Evolutionary conservation across 2,329 filamentous ascomycete genomes (phyloP).

Genomic region (Fusarium scirpi): DNA sequence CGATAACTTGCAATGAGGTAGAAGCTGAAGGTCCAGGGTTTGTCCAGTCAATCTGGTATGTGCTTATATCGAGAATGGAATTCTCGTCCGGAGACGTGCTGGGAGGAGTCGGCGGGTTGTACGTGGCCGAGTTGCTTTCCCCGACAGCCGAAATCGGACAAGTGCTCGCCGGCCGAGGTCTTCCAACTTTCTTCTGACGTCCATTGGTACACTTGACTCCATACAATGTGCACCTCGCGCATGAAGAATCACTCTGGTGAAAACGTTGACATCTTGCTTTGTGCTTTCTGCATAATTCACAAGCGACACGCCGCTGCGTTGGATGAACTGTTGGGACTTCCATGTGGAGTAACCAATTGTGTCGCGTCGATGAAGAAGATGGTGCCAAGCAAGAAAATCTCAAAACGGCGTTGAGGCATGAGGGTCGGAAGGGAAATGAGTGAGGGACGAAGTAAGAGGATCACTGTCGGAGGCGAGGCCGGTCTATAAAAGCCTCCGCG

Average conservation of each 20-base stretch:
- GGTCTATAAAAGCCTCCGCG: not conserved
- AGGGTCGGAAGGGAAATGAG: not conserved
- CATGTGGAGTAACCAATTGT: not conserved
- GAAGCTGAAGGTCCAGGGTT: not conserved
- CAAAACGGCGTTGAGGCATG: not conserved
- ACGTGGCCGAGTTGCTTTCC: not conserved
- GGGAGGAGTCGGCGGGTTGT: not conserved
- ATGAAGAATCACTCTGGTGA: not conserved
- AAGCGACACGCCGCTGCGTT: not conserved
- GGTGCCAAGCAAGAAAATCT: not conserved
- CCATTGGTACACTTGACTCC: not conserved
- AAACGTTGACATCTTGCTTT: not conserved
- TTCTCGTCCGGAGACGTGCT: rapidly evolving
- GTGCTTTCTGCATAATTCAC: not conserved
- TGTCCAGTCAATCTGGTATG: not conserved
- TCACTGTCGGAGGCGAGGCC: not conserved
- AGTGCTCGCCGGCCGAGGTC: not conserved
- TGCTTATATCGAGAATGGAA: rapidly evolving
- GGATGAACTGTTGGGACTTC: not conserved
- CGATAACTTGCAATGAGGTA: not conserved
- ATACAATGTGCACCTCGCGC: not conserved
- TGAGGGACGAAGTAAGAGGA: not conserved
- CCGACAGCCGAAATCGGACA: not conserved
- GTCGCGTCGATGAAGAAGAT: not conserved
- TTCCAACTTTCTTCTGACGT: not conserved